Base-by-base conservation (phyloP, 257 asterid genomes). In the Salvia hispanica region DNA sequence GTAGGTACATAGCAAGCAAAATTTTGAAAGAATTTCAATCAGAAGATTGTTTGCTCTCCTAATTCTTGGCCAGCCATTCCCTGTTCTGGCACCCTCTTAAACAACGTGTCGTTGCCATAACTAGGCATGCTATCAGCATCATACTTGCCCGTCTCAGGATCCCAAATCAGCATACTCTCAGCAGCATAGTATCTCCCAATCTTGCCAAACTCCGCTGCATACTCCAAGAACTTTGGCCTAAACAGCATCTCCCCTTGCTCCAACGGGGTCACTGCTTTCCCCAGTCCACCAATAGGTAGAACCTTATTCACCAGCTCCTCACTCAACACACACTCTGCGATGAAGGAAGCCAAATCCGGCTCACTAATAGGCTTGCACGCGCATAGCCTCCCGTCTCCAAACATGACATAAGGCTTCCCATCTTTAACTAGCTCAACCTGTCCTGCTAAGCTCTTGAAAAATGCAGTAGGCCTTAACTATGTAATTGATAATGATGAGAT, bases 151-250 rank as follows among this genome's bases (percentile, higher is more conserved):
- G 79, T 84, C 72, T 88, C 87, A 0, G 84, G 81, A 80, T 94
- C 96, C 91, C 77, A 84, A 39, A 91, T 63, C 79, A 94, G 66
- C 97, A 94, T 88, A 58, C 97, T 88, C 77, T 94, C 97, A 0
- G 97, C 97, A 3, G 97, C 97, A 76, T 94, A 94, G 63, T 94
- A 94, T 87, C 99, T 81, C 6, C 97, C 99, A 14, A 94, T 94
- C 87, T 91, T 94, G 12, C 97, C 99, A 72, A 85, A 94, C 86
- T 94, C 99, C 3, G 97, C 97, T 0, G 76, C 89, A 70, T 94
- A 97, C 67, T 91, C 99, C 80, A 90, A 12, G 69, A 94, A 94
- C 82, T 81, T 85, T 0, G 97, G 92, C 46, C 74, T 88, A 77
- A 81, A 94, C 68, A 91, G 78, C 81, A 94, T 85, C 80, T 91